A percentile compares a stretch with the other conserved stretches of the same genome.
Conservation (phyloP, 441 rosid genomes). For the Pelargonium citronellum region DNA sequence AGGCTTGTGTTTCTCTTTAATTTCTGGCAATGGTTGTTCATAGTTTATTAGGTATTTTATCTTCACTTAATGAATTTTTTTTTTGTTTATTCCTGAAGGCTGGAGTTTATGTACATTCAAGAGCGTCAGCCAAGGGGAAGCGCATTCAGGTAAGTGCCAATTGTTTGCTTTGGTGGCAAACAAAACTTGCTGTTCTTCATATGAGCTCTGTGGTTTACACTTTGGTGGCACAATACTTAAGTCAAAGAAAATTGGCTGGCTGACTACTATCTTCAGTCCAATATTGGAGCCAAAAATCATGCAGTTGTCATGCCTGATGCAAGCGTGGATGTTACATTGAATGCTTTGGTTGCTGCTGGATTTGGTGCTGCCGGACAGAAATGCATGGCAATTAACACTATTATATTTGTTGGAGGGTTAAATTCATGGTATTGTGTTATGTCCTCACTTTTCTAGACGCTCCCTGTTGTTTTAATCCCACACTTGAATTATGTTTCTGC, state of each 20-base stretch:
- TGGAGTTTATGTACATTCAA: conserved; percentile 26
- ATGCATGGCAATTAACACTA: conserved; percentile 43
- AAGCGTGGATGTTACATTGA: conserved; percentile 45
- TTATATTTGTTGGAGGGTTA: conserved; percentile 50
- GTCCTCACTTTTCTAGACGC: not conserved
- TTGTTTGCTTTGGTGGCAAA: not conserved
- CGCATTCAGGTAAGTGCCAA: conserved; percentile 32
- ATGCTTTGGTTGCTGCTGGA: conserved; percentile 47
- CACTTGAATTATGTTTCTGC: too few species aligned
- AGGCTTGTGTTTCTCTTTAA: not conserved
- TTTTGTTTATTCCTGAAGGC: conserved; percentile 21
- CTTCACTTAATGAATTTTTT: not conserved
- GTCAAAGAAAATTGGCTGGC: conserved; percentile 5
- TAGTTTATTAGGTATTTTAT: too few species aligned
- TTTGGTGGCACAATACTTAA: not conserved
- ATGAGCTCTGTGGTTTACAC: not conserved
- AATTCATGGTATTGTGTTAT: conserved; percentile 35
- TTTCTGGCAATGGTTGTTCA: not conserved
- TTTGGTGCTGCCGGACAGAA: conserved; percentile 59
- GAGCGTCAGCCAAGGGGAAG: conserved; percentile 43
- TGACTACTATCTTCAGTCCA: conserved; percentile 26
- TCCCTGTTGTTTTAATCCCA: too few species aligned
- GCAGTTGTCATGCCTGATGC: conserved; percentile 65
- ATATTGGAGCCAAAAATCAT: conserved; percentile 47
- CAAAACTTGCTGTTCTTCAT: too few species aligned